Evolutionary conservation across 2,329 filamentous ascomycete species (phyloP), one percentile per base, ranked within the genome.

Genomic region (Ophiostoma pallidulum): DNA sequence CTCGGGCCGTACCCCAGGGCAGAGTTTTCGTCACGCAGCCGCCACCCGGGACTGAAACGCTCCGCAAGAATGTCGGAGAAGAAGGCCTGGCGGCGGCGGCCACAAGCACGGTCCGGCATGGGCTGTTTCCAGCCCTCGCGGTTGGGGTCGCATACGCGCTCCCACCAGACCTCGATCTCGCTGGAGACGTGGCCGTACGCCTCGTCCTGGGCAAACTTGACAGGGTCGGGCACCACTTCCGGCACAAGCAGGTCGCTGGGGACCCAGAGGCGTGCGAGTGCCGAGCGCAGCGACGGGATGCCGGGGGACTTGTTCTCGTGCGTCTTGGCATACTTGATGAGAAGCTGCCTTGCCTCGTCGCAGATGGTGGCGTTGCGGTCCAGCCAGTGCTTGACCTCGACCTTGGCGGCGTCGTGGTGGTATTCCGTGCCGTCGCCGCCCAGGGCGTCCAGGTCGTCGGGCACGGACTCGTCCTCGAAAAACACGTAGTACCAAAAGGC

Each of bases 81-180:
- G 54, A 75, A 71, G 51, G 76, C 72, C 6, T 75, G 75, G 31
- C 76, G 68, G 41, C 70, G 68, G 53, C 76, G 72, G 0, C 78
- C 78, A 54, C 75, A 73, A 49, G 79, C 75, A 16, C 80, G 72
- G 3, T 75, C 72, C 3, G 77, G 77, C 74, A 82, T 80, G 1
- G 67, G 67, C 0, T 77, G 68, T 26, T 73, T 69, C 72, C 75
- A 79, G 19, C 73, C 71, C 35, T 77, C 74, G 50, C 74, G 74
- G 56, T 81, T 82, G 2, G 74, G 73, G 51, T 81, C 75, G 35
- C 77, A 70, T 36, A 75, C 75, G 41, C 70, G 71, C 38, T 77
- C 68, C 78, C 79, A 83, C 79, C 79, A 83, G 3, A 70, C 71
- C 58, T 83, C 79, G 43, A 82, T 73, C 59, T 83, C 79, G 52